Base-by-base conservation (phyloP, 768 basidiomycete genomes). In the Piloderma croceum region DNA sequence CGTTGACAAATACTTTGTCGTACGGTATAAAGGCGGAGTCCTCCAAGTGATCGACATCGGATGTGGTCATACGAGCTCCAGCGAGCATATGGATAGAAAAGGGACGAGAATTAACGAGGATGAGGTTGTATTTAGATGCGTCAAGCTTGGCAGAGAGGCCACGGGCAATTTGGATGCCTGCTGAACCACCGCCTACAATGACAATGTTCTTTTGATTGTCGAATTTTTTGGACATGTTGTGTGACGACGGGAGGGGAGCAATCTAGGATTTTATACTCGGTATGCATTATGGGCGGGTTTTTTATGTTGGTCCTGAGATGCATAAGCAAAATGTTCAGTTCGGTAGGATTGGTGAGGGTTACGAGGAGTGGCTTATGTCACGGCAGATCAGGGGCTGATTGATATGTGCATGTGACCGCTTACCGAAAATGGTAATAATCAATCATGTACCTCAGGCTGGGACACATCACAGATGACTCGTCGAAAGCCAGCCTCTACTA, bases 401-500 rank as follows among this genome's bases (percentile, higher is more conserved):
- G n/a, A n/a, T n/a, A n/a, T n/a, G n/a, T n/a, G n/a, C n/a, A n/a
- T n/a, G n/a, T n/a, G n/a, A n/a, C n/a, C n/a, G n/a, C n/a, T n/a
- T n/a, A n/a, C n/a, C n/a, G n/a, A n/a, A n/a, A n/a, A n/a, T n/a
- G n/a, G n/a, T n/a, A n/a, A n/a, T n/a, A n/a, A n/a, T n/a, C n/a
- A n/a, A n/a, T n/a, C n/a, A n/a, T n/a, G n/a, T n/a, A n/a, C n/a
- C n/a, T n/a, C n/a, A n/a, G n/a, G n/a, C n/a, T n/a, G n/a, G n/a
- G n/a, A n/a, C n/a, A n/a, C n/a, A n/a, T n/a, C n/a, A n/a, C n/a
- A n/a, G 34, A 35, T 35, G 34, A 13, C 34, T 9, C 57, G 64
- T 47, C 71, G 75, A 27, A 74, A 72, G 52, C 70, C 79, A n/a
- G 69, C 66, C 7, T 85, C 82, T 0, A 72, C 70, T 29, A 84